Base-by-base conservation (phyloP, 192 early-diverging fungal genomes). In the Pilaira anomala region DNA sequence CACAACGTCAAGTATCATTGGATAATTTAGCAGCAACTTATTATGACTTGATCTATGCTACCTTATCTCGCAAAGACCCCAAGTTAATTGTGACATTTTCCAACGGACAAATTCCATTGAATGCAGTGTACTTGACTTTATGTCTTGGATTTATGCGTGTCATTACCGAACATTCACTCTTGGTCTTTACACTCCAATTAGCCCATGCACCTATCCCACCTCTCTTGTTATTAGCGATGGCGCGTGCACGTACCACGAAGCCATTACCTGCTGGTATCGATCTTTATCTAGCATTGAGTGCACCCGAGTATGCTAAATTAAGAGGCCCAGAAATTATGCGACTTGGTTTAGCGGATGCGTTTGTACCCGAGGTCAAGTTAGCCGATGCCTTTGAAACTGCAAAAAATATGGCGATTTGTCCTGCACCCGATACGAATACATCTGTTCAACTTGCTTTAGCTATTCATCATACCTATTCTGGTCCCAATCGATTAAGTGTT, bases 281-380 rank as follows among this genome's bases (percentile, higher is more conserved):
- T 1, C 46, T 73, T 12, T 82, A 79, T 53, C 61, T 82, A 9
- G 72, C 77, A 3, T 64, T 79, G 16, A 68, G 67, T 7, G 69
- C 74, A 2, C 62, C 78, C 48, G 65, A 76, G 5, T 58, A 79
- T 21, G 30, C 39, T 4, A 50, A 48, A 14, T 58, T 82, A 1
- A 73, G 80, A 21, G 80, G 74, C 2, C 80, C 80, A 3, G 80
- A 82, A 45, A 48, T 82, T 36, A 55, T 74, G 1, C 50, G 72
- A 40, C 61, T 82, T 3, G 80, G 78, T 3, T 24, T 82, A 12
- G 75, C 73, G 0, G 80, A 82, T 55, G 69, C 71, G 44, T 82
- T 82, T 58, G 51, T 82, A 13, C 76, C 80, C 0, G 75, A 75
- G 4, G 52, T 51, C 26, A 76, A 77, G 45, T 63, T 73, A 25